Evolutionary conservation across 164 flowering plant genomes (phyloP).

Genomic region (Platanus orientalis): DNA sequence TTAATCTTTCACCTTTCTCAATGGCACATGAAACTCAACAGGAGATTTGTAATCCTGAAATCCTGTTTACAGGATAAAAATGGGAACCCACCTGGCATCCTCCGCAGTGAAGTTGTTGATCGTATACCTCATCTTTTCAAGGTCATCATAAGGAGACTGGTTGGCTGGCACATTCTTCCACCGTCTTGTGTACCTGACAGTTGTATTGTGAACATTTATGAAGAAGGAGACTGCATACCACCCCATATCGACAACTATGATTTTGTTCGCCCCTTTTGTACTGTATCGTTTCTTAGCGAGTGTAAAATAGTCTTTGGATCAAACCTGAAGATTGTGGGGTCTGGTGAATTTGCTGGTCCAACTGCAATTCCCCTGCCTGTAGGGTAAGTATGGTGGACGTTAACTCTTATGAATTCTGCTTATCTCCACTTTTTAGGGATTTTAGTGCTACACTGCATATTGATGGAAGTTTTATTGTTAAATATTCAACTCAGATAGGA

Average conservation of each 20-base stretch:
- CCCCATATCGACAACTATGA: slow-evolving; percentile 96
- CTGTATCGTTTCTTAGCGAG: slow-evolving; percentile 89
- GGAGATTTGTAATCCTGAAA: no score
- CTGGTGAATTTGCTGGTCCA: slow-evolving; percentile 76
- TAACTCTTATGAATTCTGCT: no score
- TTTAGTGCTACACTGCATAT: no score
- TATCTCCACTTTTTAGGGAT: no score
- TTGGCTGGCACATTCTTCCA: slow-evolving; percentile 88
- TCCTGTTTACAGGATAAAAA: slow-evolving; percentile 63
- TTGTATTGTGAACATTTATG: slow-evolving; percentile 94
- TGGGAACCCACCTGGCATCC: slow-evolving; percentile 93
- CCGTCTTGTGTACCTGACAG: slow-evolving; percentile 91
- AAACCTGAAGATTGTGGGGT: slow-evolving; percentile 49
- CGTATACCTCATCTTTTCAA: slow-evolving; percentile 81
- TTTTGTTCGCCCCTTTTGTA: slow-evolving; percentile 92
- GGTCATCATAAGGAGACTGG: slow-evolving; percentile 73
- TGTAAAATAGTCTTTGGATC: slow-evolving; percentile 83
- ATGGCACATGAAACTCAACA: no score
- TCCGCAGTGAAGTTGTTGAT: slow-evolving; percentile 60
- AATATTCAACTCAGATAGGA: no score
- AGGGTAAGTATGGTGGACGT: slow-evolving; percentile 49
- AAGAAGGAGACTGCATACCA: slow-evolving; percentile 94
- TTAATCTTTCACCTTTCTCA: no score
- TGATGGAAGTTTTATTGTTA: no score
- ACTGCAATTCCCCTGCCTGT: slow-evolving; percentile 67